Base-by-base conservation (phyloP, 2,329 filamentous ascomycete species). In the Penicillium sp. region DNA sequence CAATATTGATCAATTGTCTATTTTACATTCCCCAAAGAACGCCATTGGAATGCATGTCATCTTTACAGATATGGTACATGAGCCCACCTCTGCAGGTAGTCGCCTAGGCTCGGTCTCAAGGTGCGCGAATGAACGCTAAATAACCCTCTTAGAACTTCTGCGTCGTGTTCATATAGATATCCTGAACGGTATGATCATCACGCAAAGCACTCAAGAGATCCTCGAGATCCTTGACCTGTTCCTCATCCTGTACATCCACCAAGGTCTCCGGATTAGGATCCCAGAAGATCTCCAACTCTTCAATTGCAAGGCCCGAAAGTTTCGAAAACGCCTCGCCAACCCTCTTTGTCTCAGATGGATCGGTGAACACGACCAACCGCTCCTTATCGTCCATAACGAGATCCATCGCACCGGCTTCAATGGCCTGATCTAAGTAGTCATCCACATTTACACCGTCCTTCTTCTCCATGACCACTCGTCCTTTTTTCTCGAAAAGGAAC, bases 401-500 rank as follows among this genome's bases (percentile, higher is more conserved):
- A 54, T 78, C 76, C 4, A 69, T 83, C 1, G 87, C 89, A 9
- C 91, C 92, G 9, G 88, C 88, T 66, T 96, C 92, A 45, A 97
- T 84, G 5, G 89, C 90, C 48, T 86, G 82, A 60, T 96, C 86
- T 38, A 96, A 74, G 22, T 90, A 82, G 35, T 91, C 86, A 45
- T 94, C 83, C 5, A 83, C 80, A n/a, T 76, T 77, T 11, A 81
- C 57, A 1, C 69, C 76, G 0, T 81, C 78, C 57, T 80, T 80
- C 55, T 79, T 76, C 65, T 85, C 83, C 64, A 96, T 86, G 3
- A 86, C 77, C 25, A 91, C 80, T 46, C 86, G 81, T 1, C 94
- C 94, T 53, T 86, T 87, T 65, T 88, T 88, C 50, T 89, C 81
- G 69, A 99, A 99, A 63, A 95, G 80, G 72, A 92, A 97, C 7